These are phyloP conservation scores for Biscogniauxia mediterranea DNA, from an alignment of 2,329 filamentous ascomycete genomes.

Conservation along the genomic window DNA sequence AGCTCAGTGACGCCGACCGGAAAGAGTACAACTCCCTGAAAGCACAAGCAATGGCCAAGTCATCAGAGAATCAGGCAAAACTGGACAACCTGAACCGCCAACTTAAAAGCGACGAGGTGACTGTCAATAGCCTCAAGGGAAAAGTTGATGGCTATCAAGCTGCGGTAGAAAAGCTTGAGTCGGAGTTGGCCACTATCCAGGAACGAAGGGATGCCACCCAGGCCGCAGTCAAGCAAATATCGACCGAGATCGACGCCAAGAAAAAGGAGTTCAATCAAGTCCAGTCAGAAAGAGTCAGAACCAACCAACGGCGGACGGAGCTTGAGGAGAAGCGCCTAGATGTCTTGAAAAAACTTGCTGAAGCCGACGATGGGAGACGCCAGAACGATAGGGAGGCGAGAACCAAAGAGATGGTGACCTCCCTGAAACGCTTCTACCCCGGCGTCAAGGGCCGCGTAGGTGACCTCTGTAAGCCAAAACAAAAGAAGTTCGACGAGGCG, in stretches of 20 bases:
- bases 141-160: slow-evolving; percentile 79
- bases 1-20: slow-evolving; percentile 80
- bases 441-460: slow-evolving; percentile 89
- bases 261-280: slow-evolving; percentile 88
- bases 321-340: slow-evolving; percentile 89
- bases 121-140: slow-evolving; percentile 82
- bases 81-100: slow-evolving; percentile 86
- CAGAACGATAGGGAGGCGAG: slow-evolving; percentile 80
- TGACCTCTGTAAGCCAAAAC: slow-evolving; percentile 91
- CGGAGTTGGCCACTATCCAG: slow-evolving; percentile 66
- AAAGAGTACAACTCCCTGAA: slow-evolving; percentile 86
- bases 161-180: slow-evolving; percentile 69
- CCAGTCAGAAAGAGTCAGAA: slow-evolving; percentile 77
- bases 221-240: slow-evolving; percentile 62
- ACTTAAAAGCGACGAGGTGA: slow-evolving; percentile 87
- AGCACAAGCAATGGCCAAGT: slow-evolving; percentile 79
- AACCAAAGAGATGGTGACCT: slow-evolving; percentile 78
- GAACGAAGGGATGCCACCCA: slow-evolving; percentile 66
- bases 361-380: slow-evolving; percentile 80
- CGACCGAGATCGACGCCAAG: slow-evolving; percentile 77
- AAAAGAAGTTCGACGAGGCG: slow-evolving; percentile 94
- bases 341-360: slow-evolving; percentile 74
- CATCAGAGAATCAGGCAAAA: slow-evolving; percentile 76
- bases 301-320: slow-evolving; percentile 80
- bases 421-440: slow-evolving; percentile 85